Base-by-base conservation (phyloP, 345 rosid species). In the Linum lewisii region DNA sequence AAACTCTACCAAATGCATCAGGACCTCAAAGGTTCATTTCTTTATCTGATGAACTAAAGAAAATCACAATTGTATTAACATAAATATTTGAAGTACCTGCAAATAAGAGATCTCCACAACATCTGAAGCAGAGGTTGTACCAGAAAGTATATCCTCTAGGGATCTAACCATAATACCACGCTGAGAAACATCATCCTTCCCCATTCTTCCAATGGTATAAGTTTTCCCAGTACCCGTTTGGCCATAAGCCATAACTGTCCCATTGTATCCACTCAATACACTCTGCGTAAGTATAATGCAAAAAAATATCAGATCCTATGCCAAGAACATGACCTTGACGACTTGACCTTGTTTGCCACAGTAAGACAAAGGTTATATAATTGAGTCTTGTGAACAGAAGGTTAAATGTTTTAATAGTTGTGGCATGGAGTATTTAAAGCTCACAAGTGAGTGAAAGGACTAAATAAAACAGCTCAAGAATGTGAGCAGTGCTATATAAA, bases 191-290 rank as follows among this genome's bases (percentile, higher is more conserved):
- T 88, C 96, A 59, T 83, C 82, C 74, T 84, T 86, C 47, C 96
- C 95, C 50, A 92, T 73, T 67, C 74, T 81, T 3, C 96, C 98
- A 23, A 88, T 88, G 0, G 96, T 88, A 68, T 84, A 86, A 47
- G 98, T 92, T 73, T 92, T 92, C 22, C 98, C 96, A 0, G 88
- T 92, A 15, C 96, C 96, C 0, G 96, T 92, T 79, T 92, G 98
- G 67, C 98, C 98, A 10, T 92, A 92, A 61, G 96, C 98, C 98
- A 92, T 88, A 54, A 92, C 78, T 2, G 98, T 92, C 58, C 96
- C 98, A 72, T 92, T 92, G 68, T 92, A 92, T 53, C 98, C 98
- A 74, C 54, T 75, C 90, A 86, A 51, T 49, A 92, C 96, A 67
- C 96, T 78, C 98, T 92, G 82, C 82, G 69, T 70, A 81, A 69